A percentile compares a stretch with the other conserved stretches of the same genome.
These are phyloP conservation scores for Colletotrichum liriopes DNA, from an alignment of 2,329 filamentous ascomycete genomes.

Conservation along the genomic window DNA sequence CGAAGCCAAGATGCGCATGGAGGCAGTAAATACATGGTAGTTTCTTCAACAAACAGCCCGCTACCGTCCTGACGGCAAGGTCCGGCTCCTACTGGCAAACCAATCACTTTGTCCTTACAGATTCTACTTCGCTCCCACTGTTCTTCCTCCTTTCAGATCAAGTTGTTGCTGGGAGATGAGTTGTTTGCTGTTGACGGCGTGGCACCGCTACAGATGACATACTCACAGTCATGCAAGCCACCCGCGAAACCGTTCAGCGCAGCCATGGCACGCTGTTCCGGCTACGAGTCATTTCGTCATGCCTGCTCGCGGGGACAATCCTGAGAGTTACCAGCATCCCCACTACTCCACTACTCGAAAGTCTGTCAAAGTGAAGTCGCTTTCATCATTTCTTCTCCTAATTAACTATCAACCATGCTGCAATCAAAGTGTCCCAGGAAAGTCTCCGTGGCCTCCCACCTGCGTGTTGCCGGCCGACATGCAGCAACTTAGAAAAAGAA, in stretches of 20 bases:
- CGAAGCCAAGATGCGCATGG: conserved; percentile 11
- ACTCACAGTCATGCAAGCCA: conserved; percentile 22
- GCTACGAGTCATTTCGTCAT: conserved; percentile 25
- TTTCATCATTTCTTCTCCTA: conserved; percentile 16
- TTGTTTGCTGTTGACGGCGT: conserved; percentile 12
- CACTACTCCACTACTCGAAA: conserved; percentile 9
- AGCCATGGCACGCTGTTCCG: background rate
- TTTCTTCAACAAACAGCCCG: background rate
- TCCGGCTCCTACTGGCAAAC: background rate
- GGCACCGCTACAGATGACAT: conserved; percentile 3
- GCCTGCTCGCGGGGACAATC: background rate
- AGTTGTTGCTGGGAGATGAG: conserved; percentile 17
- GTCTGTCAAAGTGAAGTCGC: conserved; percentile 16
- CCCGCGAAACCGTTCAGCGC: conserved; percentile 8
- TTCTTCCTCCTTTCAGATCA: background rate
- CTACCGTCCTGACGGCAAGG: background rate
- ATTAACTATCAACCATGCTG: background rate
- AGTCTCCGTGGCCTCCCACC: background rate
- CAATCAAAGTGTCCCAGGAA: background rate
- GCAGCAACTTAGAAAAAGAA: background rate
- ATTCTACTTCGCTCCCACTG: background rate
- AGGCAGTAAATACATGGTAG: background rate
- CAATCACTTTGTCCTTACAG: background rate
- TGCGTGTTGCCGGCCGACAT: conserved; percentile 1
- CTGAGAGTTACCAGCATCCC: background rate